Evolutionary conservation across 495 filamentous ascomycete genomes (phyloP).

Genomic region (Sporormia fimetaria): DNA sequence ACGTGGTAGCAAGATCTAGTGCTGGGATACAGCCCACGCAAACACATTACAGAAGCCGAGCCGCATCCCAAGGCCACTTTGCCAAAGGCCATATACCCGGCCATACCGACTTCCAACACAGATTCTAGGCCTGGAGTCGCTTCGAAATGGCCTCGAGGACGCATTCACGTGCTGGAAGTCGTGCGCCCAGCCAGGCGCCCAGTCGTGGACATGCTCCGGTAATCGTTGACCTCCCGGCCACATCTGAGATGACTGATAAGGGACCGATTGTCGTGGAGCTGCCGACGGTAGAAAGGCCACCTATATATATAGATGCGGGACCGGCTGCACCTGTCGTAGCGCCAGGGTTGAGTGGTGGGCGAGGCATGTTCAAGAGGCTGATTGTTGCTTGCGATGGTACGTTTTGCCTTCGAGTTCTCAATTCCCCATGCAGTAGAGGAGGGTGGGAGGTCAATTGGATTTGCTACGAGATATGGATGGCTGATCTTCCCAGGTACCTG

Average conservation of each 20-base stretch:
- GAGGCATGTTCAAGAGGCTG: slow-evolving; percentile 27
- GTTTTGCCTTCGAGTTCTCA: slow-evolving; percentile 1
- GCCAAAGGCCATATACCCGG: no score
- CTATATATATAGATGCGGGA: slow-evolving; percentile 3
- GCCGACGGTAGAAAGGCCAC: background rate
- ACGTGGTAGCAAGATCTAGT: no score
- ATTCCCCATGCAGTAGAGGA: background rate
- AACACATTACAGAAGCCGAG: no score
- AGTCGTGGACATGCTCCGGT: no score
- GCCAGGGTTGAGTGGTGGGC: slow-evolving; percentile 15
- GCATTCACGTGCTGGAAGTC: slow-evolving; percentile 2
- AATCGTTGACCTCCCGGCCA: no score
- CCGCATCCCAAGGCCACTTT: no score
- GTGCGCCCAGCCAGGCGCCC: slow-evolving; percentile 6
- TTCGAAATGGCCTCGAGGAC: background rate
- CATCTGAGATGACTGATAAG: no score
- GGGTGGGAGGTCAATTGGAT: background rate
- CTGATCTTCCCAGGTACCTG: slow-evolving; percentile 23
- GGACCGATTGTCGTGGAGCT: slow-evolving; percentile 2
- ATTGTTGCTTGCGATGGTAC: slow-evolving; percentile 29
- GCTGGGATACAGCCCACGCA: no score
- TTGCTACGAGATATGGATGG: background rate
- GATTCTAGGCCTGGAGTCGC: no score
- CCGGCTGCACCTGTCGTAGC: slow-evolving; percentile 5
- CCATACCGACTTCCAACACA: no score